Evolutionary conservation across 768 basidiomycete genomes (phyloP), one percentile per base, ranked within the genome.

Genomic region (Boletus rubropictus): DNA sequence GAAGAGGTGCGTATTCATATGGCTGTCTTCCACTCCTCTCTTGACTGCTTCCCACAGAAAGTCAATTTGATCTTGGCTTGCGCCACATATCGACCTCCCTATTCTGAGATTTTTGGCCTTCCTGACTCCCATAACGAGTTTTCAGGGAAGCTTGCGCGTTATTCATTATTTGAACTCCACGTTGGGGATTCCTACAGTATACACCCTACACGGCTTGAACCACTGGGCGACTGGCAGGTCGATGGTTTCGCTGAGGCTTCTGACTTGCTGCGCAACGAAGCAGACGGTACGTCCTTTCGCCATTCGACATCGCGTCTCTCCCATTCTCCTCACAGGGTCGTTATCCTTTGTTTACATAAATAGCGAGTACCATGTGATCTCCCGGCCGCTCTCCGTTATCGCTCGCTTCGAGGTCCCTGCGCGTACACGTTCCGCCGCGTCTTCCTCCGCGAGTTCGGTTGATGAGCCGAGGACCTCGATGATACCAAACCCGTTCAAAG

Each of bases 401-500:
- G 11, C 62, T 12, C 39, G 21, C 12, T 59, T 48, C 22, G 55
- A 65, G 3, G 43, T 49, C 32, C 48, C 32, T 4, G 39, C 45
- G 10, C 40, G 51, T 28, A 27, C 48, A 17, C 51, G 45, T 17
- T 61, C 65, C 7, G 31, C 40, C 8, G 37, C 52, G 12, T 51
- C 57, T 41, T 63, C 50, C 10, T 44, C 51, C 5, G 39, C 44
- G 7, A 54, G 54, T n/a, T 62, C 62, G n/a, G 28, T 34, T 4
- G 62, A 64, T 1, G 64, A 62, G 21, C 33, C 32, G 10, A 52
- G 58, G 22, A 52, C 69, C 9, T 60, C 80, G n/a, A 70, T 73
- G 1, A 65, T 85, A n/a, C 71, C 82, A 7, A 84, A 81, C 50
- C 75, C 81, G 3, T 81, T 88, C 70, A 88, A 81, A 59, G 67